A percentile compares a stretch with the other conserved stretches of the same genome.
Conservation (phyloP, 208 protist species). For the Crithidia mellificae region DNA sequence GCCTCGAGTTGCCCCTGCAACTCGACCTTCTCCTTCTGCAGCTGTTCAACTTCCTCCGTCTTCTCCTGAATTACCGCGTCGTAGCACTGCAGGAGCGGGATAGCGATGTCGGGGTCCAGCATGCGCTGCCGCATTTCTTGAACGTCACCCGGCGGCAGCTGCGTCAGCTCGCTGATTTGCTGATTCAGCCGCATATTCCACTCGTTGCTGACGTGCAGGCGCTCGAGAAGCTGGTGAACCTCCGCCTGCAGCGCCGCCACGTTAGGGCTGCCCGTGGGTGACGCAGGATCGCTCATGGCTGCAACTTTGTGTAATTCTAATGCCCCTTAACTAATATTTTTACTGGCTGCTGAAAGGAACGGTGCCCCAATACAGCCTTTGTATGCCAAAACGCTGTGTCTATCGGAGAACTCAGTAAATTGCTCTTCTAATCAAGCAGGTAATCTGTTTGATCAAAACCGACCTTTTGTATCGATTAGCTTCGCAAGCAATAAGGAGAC, state of each 20-base stretch:
- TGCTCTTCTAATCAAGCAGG: no score
- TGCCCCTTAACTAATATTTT: no score
- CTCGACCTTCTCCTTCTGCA: slow-evolving; percentile 35
- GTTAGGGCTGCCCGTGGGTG: neutral
- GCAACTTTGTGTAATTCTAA: no score
- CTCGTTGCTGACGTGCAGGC: slow-evolving; percentile 72
- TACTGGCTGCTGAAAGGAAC: no score
- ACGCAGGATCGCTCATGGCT: neutral
- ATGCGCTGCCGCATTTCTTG: slow-evolving; percentile 66
- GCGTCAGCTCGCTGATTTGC: slow-evolving; percentile 75
- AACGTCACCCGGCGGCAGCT: slow-evolving; percentile 64
- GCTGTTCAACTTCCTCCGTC: slow-evolving; percentile 47
- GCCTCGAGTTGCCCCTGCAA: slow-evolving; percentile 34
- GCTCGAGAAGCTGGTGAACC: slow-evolving; percentile 54
- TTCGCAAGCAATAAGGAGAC: no score
- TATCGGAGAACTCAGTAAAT: no score
- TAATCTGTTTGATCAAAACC: no score
- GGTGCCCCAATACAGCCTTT: no score
- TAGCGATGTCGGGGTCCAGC: slow-evolving; percentile 81
- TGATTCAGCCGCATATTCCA: slow-evolving; percentile 79
- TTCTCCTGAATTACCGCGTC: slow-evolving; percentile 81
- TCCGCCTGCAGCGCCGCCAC: slow-evolving; percentile 38
- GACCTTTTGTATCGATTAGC: no score
- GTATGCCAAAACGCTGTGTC: no score
- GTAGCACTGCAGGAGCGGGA: slow-evolving; percentile 86